Conservation (phyloP, 768 basidiomycete genomes). For the Panaeolus cyanescens region DNA sequence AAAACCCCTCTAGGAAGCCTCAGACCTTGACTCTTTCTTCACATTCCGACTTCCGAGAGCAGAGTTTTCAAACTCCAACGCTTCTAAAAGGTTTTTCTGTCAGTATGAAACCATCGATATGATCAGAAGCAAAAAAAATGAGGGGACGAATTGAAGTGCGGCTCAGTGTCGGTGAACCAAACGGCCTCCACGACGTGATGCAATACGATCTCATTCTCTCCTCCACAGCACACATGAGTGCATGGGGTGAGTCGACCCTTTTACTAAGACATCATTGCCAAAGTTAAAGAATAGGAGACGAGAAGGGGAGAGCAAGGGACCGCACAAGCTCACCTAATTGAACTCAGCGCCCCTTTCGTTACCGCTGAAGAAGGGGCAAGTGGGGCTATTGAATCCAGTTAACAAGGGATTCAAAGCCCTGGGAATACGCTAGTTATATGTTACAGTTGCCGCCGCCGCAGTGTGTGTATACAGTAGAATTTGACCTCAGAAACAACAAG, state of each 20-base stretch:
- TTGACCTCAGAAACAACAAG: too few relatives aligned
- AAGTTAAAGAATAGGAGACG: neutral
- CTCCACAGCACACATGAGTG: neutral
- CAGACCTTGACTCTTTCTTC: neutral
- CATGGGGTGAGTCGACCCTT: neutral
- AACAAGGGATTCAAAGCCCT: too few relatives aligned
- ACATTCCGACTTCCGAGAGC: neutral
- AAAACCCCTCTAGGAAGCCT: neutral
- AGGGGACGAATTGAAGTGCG: neutral
- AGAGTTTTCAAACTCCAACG: neutral
- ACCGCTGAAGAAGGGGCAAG: too few relatives aligned
- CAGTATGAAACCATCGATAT: conserved; percentile 2
- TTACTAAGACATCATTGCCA: neutral
- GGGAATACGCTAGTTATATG: too few relatives aligned
- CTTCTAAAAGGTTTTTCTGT: neutral
- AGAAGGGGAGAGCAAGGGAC: neutral
- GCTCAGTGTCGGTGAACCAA: neutral
- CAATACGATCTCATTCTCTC: neutral
- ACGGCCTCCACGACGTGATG: neutral
- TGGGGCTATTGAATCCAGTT: too few relatives aligned
- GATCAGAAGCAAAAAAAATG: neutral
- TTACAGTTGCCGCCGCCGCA: too few relatives aligned
- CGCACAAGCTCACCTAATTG: too few relatives aligned
- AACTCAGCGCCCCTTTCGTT: too few relatives aligned
- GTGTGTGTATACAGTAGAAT: too few relatives aligned